phyloP scores from a whole-genome alignment of 495 filamentous ascomycete species.

The Cercophora sp. region DNA sequence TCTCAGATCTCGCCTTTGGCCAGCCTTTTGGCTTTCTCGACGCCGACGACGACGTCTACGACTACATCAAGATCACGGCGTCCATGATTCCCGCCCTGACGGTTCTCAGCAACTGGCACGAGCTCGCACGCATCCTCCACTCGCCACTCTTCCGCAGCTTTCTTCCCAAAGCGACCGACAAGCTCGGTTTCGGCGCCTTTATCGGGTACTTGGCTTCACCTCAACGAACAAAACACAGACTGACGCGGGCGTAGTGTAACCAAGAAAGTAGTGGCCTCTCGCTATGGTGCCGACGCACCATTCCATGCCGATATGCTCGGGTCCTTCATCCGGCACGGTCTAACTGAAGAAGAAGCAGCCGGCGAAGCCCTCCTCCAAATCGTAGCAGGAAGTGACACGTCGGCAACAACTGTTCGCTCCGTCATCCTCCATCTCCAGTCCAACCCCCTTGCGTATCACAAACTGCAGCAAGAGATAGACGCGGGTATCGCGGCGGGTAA shows the following conservation, averaged over 20 bases:
- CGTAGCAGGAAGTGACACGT: constrained; percentile 55
- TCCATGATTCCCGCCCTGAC: constrained; percentile 47
- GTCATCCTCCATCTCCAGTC: constrained; percentile 51
- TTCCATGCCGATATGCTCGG: constrained; percentile 36
- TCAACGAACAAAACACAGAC: neutral
- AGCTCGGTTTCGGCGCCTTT: constrained; percentile 47
- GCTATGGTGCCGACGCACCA: neutral
- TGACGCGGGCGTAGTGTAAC: constrained; percentile 1
- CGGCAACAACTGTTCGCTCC: constrained; percentile 55
- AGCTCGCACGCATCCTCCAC: constrained; percentile 47
- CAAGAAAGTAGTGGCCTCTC: constrained; percentile 21
- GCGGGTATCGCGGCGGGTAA: constrained; percentile 12
- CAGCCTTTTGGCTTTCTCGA: constrained; percentile 59
- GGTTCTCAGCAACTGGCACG: constrained; percentile 30
- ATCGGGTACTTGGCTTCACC: constrained; percentile 34
- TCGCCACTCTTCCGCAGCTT: constrained; percentile 53
- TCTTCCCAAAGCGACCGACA: constrained; percentile 53
- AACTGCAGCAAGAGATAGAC: constrained; percentile 56
- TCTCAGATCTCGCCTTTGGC: constrained; percentile 61
- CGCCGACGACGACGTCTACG: constrained; percentile 52
- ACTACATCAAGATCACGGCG: constrained; percentile 51
- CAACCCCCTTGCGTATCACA: constrained; percentile 43
- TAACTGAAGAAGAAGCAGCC: constrained; percentile 38
- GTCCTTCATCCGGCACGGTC: constrained; percentile 43
- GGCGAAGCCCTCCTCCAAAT: constrained; percentile 36